A percentile compares a stretch with the other conserved stretches of the same genome.
Evolutionary conservation across 2,329 filamentous ascomycete genomes (phyloP).

Genomic region (Fusarium chlamydosporum): DNA sequence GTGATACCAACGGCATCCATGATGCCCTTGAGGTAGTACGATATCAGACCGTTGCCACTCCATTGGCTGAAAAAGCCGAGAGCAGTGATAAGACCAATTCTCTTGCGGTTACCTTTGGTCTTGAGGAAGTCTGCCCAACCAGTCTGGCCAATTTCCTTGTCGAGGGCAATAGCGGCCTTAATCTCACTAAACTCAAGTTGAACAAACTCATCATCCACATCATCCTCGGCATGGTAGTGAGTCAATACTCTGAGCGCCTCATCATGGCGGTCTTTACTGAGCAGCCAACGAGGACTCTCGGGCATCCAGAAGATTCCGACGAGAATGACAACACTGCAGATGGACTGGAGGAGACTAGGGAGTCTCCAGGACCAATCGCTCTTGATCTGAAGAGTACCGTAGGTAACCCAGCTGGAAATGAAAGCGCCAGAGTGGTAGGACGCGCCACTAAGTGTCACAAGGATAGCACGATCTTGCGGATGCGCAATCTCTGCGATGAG

Average conservation of each 20-base stretch:
- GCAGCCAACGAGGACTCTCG: conserved; percentile 43
- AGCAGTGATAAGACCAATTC: conserved; percentile 47
- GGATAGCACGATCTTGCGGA: conserved; percentile 26
- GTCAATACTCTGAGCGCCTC: conserved; percentile 36
- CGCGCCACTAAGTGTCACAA: conserved; percentile 17
- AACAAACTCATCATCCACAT: conserved; percentile 28
- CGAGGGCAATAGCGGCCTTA: conserved; percentile 33
- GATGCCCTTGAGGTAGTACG: conserved; percentile 34
- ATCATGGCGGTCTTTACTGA: conserved; percentile 43
- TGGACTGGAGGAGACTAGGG: conserved; percentile 18
- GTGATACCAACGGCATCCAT: conserved; percentile 44
- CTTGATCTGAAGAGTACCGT: conserved; percentile 28
- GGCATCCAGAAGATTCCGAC: conserved; percentile 33
- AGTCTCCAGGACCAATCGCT: conserved; percentile 29
- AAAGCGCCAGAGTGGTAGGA: conserved; percentile 25
- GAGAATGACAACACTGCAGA: conserved; percentile 34
- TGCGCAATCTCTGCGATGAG: conserved; percentile 24
- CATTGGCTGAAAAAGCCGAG: conserved; percentile 38
- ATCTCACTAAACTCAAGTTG: conserved; percentile 40
- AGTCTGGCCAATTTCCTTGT: conserved; percentile 35
- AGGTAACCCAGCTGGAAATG: conserved; percentile 26
- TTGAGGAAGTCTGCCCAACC: conserved; percentile 45
- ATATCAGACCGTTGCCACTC: conserved; percentile 35
- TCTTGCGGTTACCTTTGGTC: conserved; percentile 49
- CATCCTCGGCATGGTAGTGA: conserved; percentile 40